Evolutionary conservation across 768 basidiomycete species (phyloP), one percentile per base, ranked within the genome.

Genomic region (Naganishia randhawae): DNA sequence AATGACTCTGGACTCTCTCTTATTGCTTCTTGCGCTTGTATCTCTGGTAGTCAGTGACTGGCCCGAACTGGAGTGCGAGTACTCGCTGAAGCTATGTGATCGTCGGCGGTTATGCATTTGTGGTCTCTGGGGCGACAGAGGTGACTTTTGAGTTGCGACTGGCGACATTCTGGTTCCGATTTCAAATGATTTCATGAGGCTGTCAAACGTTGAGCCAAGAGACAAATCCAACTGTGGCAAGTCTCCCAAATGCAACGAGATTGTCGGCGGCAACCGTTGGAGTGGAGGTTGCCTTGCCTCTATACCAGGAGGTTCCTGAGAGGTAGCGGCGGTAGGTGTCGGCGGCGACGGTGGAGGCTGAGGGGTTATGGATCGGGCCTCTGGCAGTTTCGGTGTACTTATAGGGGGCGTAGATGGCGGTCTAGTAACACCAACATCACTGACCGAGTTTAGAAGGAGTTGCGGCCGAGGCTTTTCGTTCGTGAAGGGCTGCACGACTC

Each of bases 151-250:
- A 9, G 76, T 73, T 14, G 73, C 19, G 3, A 6, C 16, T 3
- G 57, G 57, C 22, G 57, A 61, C 17, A 61, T 61, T 29, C 57
- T 31, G 22, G 57, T 41, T 5, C 57, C 57, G 32, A 61, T 41
- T 17, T 77, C 22, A 70, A 69, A 29, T 72, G 75, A 7, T 71
- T 72, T 27, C 52, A 65, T 29, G 67, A 71, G 32, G 66, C 66
- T 66, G 45, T 77, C 78, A 50, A 79, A 77, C 1, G 74, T 68
- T 9, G 75, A 66, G 39, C 73, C 74, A 25, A 80, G 73, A 17
- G 73, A 73, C 22, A 78, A 68, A 65, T 80, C 76, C 16, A 80
- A 67, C n/a, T 76, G 74, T 1, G 78, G 78, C n/a, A 78, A 63
- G 13, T 73, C 66, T 17, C 77, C 73, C 6, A 80, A 67, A 69